Percentiles rank a stretch among this genome's conserved stretches.
These are phyloP conservation scores for Zygoascus flipseniorum DNA, from an alignment of 805 yeast genomes.

Conservation along the genomic window DNA sequence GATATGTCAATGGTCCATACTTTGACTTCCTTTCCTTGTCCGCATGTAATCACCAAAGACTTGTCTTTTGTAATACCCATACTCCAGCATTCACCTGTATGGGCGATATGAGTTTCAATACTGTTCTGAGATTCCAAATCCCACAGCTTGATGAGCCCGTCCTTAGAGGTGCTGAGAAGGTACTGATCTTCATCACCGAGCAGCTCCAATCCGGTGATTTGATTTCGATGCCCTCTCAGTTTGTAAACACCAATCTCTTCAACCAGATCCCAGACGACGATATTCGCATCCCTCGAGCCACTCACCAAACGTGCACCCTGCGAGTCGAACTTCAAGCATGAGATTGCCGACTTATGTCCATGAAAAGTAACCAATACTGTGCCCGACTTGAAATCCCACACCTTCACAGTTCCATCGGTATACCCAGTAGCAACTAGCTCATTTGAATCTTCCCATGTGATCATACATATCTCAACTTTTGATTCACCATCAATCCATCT, in stretches of 20 bases:
- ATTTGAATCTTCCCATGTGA: conserved; percentile 53
- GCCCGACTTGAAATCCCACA: conserved; percentile 84
- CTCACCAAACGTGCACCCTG: conserved; percentile 81
- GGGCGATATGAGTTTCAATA: conserved; percentile 90
- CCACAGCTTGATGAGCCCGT: conserved; percentile 90
- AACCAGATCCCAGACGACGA: conserved; percentile 91
- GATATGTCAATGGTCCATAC: conserved; percentile 67
- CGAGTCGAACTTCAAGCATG: conserved; percentile 58
- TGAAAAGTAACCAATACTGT: conserved; percentile 71
- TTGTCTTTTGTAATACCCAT: conserved; percentile 35
- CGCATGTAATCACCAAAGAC: conserved; percentile 53
- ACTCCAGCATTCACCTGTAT: conserved; percentile 90
- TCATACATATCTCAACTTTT: conserved; percentile 51
- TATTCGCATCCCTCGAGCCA: conserved; percentile 77
- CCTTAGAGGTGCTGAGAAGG: conserved; percentile 72
- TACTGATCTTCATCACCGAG: conserved; percentile 47
- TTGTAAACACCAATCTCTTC: conserved; percentile 85
- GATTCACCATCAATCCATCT: conserved; percentile 60
- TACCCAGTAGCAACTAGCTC: conserved; percentile 83
- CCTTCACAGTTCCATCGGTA: conserved; percentile 76
- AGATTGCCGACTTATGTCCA: conserved; percentile 85
- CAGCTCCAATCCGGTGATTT: conserved; percentile 67
- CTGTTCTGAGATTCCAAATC: conserved; percentile 84
- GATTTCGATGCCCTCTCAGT: conserved; percentile 81
- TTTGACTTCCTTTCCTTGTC: conserved; percentile 73